Percentiles rank a stretch among this genome's conserved stretches.
phyloP scores from a whole-genome alignment of 163 green algal species.

The Chlamydomonas reinhardtii region DNA sequence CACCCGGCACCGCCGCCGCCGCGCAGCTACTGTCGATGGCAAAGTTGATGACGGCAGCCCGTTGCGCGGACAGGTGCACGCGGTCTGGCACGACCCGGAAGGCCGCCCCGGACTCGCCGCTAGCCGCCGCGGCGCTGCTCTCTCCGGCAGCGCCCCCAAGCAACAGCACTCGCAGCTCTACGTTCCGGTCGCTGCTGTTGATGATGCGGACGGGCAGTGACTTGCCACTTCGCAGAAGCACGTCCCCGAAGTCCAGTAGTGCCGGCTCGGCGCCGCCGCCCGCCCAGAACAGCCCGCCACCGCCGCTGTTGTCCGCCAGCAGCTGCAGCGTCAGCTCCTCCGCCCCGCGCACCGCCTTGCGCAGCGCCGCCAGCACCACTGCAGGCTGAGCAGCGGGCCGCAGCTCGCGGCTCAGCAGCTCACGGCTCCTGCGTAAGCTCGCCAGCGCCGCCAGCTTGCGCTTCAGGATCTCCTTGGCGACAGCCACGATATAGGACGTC shows the following conservation, averaged over 20 bases:
- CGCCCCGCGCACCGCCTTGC: background rate
- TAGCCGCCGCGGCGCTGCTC: background rate
- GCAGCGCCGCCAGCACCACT: background rate
- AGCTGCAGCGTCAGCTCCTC: background rate
- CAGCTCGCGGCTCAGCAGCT: background rate
- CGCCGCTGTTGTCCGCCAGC: background rate
- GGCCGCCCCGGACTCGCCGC: too few relatives aligned
- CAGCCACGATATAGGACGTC: background rate
- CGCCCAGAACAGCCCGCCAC: background rate
- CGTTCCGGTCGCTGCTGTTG: conserved; percentile 11
- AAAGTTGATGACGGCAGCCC: background rate
- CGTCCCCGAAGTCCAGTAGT: background rate
- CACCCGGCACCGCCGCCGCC: background rate
- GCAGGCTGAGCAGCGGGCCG: background rate
- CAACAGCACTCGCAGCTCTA: background rate
- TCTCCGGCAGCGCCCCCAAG: background rate
- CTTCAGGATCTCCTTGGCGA: conserved; percentile 2
- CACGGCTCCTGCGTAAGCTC: background rate
- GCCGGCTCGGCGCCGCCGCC: background rate
- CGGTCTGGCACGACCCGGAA: background rate
- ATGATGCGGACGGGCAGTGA: background rate
- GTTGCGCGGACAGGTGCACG: background rate
- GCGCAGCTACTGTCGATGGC: background rate
- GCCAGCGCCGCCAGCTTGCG: background rate
- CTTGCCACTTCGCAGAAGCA: background rate